Percentiles rank a stretch among this genome's conserved stretches.
Conservation (phyloP, 345 rosid species). For the Limnanthes douglasii region DNA sequence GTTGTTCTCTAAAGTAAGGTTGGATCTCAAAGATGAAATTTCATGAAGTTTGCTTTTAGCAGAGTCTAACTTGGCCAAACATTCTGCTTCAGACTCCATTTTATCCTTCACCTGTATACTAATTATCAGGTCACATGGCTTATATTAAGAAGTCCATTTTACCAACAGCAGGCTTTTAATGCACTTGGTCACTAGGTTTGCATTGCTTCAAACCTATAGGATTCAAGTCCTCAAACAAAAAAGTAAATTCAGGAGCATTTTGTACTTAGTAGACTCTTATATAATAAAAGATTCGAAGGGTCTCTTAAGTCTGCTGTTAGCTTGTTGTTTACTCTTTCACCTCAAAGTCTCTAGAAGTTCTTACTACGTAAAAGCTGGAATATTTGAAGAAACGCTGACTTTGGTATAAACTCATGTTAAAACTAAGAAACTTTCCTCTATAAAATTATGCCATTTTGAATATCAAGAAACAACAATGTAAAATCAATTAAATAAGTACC, state of each 20-base stretch:
- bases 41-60: constrained; percentile 39
- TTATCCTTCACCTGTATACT: too few species aligned
- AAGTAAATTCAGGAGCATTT: background rate
- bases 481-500: background rate
- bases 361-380: too few species aligned
- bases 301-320: too few species aligned
- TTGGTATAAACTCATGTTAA: constrained; percentile 1
- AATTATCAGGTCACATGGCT: too few species aligned
- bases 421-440: background rate
- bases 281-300: too few species aligned
- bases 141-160: too few species aligned
- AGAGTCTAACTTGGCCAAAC: constrained; percentile 23
- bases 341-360: too few species aligned
- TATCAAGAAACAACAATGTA: background rate
- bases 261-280: constrained; percentile 14
- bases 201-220: constrained; percentile 18
- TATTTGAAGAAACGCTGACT: constrained; percentile 1
- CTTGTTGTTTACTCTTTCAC: background rate
- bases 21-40: constrained; percentile 22
- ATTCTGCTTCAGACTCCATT: too few species aligned
- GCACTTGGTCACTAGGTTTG: constrained; percentile 15
- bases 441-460: background rate
- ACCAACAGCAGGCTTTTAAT: too few species aligned
- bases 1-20: constrained; percentile 22
- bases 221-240: constrained; percentile 5